Base-by-base conservation (phyloP, 1,139 yeast species). In the Scheffersomyces insectosa region DNA sequence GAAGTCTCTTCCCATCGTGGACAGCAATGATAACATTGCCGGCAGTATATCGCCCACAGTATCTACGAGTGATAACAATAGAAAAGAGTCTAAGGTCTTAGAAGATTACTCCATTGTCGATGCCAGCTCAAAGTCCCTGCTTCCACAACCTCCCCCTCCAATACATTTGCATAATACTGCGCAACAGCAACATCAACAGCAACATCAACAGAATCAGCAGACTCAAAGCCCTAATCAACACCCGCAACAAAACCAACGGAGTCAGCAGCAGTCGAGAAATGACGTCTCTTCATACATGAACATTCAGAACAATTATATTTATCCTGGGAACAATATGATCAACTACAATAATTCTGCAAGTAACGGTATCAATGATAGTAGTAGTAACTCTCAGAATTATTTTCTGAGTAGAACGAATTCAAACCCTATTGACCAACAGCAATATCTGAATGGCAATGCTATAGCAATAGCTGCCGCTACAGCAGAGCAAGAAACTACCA, bases 181-280 rank as follows among this genome's bases (percentile, higher is more conserved):
- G 31, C 42, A 40, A 23, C 42, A 37, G n/a, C 37, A 27, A n/a
- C 48, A 38, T 15, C 42, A 29, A n/a, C 39, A 38, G 8, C 48
- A 35, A 1, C 45, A 28, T n/a, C 41, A 42, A 31, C 42, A 42
- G 7, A n/a, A 28, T 12, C 36, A 33, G 10, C 43, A 29, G 33
- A 40, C 42, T 11, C 36, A 28, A 23, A 36, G 25, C 30, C 45
- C 13, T 16, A 33, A 32, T n/a, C 46, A 33, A 23, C 44, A 20
- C 25, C 42, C 28, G 13, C 37, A 36, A 5, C 37, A 29, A 13
- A 43, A 41, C 29, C 47, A 37, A n/a, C 48, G 37, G 34, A 36
- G 30, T 28, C 49, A 40, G 10, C 46, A 33, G 9, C 42, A 40
- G 33, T 41, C 37, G 6, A 14, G n/a, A 20, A 31, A 31, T 6